Evolutionary conservation across 768 basidiomycete genomes (phyloP), one percentile per base, ranked within the genome.

Genomic region (Pluteus cervinus): DNA sequence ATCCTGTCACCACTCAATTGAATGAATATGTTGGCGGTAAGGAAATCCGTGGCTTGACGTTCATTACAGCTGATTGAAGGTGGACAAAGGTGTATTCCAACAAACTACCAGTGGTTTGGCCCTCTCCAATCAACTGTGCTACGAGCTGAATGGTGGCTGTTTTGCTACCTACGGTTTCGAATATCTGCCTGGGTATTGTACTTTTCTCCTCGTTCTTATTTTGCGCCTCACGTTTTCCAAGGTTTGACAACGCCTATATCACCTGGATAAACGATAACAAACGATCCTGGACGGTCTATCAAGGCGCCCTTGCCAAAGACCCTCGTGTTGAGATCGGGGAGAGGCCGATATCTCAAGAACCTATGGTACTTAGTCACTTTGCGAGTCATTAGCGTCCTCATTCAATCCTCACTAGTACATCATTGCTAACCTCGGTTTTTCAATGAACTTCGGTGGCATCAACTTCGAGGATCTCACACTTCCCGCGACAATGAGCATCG

Each of bases 61-160:
- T n/a, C 33, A n/a, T 36, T n/a, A 9, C 35, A 11, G 33, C 69
- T 39, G 71, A 73, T n/a, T n/a, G n/a, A 41, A 53, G 60, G 25
- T 74, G 66, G 22, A 33, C 35, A 17, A 75, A 25, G 74, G 75
- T 48, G 71, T 65, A 5, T 73, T 71, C 47, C 87, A 89, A 51
- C 81, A 88, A 56, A 79, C 83, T 14, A 79, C 81, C 3, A 86
- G 83, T 14, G 79, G 72, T 7, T 61, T 88, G 7, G 69, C 76
- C 0, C 44, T 57, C 2, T 81, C 81, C 4, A 67, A 88, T 50
- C 75, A 73, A 49, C 44, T 61, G 23, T 86, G 84, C 54, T 90
- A 89, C 53, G 75, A 76, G 57, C 42, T 53, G 4, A 44, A 38
- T 3, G 43, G 37, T 4, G 51, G 51, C 11, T 53, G 58, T 65